Evolutionary conservation across 2,329 filamentous ascomycete species (phyloP), one percentile per base, ranked within the genome.

Genomic region (Pyricularia sp.): DNA sequence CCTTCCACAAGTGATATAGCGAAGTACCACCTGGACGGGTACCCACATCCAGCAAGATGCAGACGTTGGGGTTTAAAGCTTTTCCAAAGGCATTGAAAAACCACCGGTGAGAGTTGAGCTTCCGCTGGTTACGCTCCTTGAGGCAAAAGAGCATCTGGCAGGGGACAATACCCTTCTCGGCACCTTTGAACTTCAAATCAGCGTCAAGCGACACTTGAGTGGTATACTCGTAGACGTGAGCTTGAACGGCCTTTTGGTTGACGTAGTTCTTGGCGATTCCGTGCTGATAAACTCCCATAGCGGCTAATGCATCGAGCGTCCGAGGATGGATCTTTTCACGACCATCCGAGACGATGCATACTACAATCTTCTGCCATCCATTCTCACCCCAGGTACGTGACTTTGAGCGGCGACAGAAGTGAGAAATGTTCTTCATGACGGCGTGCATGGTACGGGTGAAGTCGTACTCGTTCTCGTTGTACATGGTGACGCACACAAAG

Each of bases 381-480:
- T 92, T 88, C 74, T 97, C 96, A 58, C 95, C 96, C 95, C 95
- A 99, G 0, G 94, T 98, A 70, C 95, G 88, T 6, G 93, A 97
- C 78, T 95, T 94, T 68, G 90, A 91, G 68, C 95, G 90, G 25
- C 90, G 93, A 83, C 95, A 99, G 80, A 99, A 97, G 78, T 98
- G 95, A 17, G 92, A 89, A 74, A 99, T 94, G 78, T 99, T 99
- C 78, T 96, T 93, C 92, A 99, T 97, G 69, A 99, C 92, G 69
- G 94, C 95, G 78, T 98, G 93, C 94, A 99, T 98, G 0, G 95
- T 99, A 65, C 95, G 88, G 7, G 95, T 97, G 75, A 99, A 99
- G 76, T 93, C 88, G 74, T 97, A 92, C 77, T 98, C 95, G 79
- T 97, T 92, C 80, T 99, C 95, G 79, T 99, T 99, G 83, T 97